Conservation (phyloP, 176 grass and related monocot species). For the Phoenix dactylifera region DNA sequence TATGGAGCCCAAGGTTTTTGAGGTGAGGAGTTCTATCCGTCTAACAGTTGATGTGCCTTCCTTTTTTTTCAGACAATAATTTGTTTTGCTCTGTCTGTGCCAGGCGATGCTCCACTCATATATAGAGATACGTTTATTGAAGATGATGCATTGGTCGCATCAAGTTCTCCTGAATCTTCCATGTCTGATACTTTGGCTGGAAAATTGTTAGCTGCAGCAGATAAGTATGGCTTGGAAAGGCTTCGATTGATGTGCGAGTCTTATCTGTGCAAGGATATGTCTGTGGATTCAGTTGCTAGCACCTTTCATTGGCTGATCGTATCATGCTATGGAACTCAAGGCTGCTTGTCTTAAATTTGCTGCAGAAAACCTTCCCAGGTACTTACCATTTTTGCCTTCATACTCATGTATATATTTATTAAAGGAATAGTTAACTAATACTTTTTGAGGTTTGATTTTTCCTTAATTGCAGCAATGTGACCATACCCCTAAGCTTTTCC, state of each 20-base stretch:
- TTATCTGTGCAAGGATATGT: constrained; percentile 87
- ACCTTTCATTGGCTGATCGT: constrained; percentile 74
- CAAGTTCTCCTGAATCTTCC: constrained; percentile 49
- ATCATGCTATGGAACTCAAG: constrained; percentile 80
- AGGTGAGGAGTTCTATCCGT: constrained; percentile 37
- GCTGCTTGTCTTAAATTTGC: constrained; percentile 87
- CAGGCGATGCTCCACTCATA: constrained; percentile 78
- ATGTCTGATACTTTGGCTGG: constrained; percentile 69
- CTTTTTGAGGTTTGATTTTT: too few relatives aligned
- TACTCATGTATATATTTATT: not conserved
- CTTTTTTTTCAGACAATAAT: constrained; percentile 5
- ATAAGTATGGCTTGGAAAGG: constrained; percentile 76
- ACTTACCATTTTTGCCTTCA: constrained; percentile 11
- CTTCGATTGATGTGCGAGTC: constrained; percentile 72
- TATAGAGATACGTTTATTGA: constrained; percentile 67
- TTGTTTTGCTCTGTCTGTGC: constrained; percentile 5
- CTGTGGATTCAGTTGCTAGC: constrained; percentile 63
- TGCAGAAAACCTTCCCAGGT: constrained; percentile 94
- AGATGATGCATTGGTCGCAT: constrained; percentile 63
- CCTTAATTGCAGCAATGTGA: too few relatives aligned
- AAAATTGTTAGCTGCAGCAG: constrained; percentile 78
- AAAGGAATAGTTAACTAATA: too few relatives aligned
- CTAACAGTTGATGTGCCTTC: not conserved
- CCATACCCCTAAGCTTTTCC: too few relatives aligned
- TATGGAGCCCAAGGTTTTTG: constrained; percentile 76